A percentile compares a stretch with the other conserved stretches of the same genome.
phyloP scores from a whole-genome alignment of 2,329 filamentous ascomycete genomes.

The Periglandula ipomoeae region DNA sequence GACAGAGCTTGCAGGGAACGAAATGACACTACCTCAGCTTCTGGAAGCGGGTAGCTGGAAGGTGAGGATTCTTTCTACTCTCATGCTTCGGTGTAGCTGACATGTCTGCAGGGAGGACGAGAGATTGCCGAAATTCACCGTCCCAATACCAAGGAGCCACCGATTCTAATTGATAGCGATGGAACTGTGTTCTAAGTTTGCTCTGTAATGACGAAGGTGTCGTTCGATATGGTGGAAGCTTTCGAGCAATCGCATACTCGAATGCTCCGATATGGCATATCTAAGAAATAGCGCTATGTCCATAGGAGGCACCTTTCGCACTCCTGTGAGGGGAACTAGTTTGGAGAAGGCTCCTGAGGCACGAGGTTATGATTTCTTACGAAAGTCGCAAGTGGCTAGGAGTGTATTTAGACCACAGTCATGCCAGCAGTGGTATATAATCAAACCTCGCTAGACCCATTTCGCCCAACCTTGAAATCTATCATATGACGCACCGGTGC shows the following conservation, averaged over 20 bases:
- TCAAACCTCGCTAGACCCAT: too few species aligned
- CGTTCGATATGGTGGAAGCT: background rate
- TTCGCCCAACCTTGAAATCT: too few species aligned
- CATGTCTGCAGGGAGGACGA: constrained; percentile 64
- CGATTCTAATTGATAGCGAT: constrained; percentile 92
- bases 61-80: constrained; percentile 43
- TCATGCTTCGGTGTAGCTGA: background rate
- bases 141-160: constrained; percentile 92
- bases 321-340: too few species aligned
- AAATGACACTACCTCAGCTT: constrained; percentile 77
- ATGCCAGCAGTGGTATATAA: too few species aligned
- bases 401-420: too few species aligned
- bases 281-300: background rate
- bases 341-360: too few species aligned
- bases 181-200: constrained; percentile 79
- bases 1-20: constrained; percentile 53
- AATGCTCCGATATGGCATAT: background rate
- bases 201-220: background rate
- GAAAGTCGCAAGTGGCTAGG: too few species aligned
- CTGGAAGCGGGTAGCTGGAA: constrained; percentile 97
- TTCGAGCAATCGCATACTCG: background rate
- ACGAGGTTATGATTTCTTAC: too few species aligned
- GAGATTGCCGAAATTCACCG: constrained; percentile 93
- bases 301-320: too few species aligned
- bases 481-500: too few species aligned